Evolutionary conservation across 768 basidiomycete species (phyloP), one percentile per base, ranked within the genome.

Genomic region (Rhizopogon vulgaris): DNA sequence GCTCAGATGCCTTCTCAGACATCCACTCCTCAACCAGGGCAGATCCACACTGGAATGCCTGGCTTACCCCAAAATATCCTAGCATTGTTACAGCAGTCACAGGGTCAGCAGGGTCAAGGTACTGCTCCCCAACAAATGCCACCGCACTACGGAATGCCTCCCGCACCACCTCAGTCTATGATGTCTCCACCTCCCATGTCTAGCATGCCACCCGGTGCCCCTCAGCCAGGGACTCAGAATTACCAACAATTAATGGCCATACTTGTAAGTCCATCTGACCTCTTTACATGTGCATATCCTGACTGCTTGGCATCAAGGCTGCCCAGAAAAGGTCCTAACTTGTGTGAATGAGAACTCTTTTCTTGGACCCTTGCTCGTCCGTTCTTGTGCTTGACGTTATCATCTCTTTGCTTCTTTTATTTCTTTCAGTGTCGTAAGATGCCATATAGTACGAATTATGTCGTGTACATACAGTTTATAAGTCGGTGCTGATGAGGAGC

Each of bases 161-260:
- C 56, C 5, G 67, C 60, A 12, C 71, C 71, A 9, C 75, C 72
- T 27, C 73, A 69, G 28, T 70, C 65, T 37, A 71, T 76, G 63
- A 76, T 75, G 65, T 75, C 73, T 24, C 68, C 72, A 6, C 70
- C 75, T 41, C 74, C 77, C 3, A 71, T 76, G 54, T 64, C 69
- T 18, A 60, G 68, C 50, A 58, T 70, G 46, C 67, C 73, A 36
- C 71, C 74, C 11, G 68, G 76, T 38, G 69, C 65, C 27, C 66
- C 71, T 10, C 73, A 76, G 51, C 67, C 73, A 1, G 76, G 76
- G 3, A 64, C 64, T 15, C 68, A 68, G 0, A 73, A 70, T 43
- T 85, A 83, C 57, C 82, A 83, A 58, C 82, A 85, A 58, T 65
- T 87, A 40, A 84, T 88, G 82, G 78, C 80, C 15, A 87, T 80